Conservation (phyloP, 495 filamentous ascomycete genomes). For the Opeltia flavorubescens region DNA sequence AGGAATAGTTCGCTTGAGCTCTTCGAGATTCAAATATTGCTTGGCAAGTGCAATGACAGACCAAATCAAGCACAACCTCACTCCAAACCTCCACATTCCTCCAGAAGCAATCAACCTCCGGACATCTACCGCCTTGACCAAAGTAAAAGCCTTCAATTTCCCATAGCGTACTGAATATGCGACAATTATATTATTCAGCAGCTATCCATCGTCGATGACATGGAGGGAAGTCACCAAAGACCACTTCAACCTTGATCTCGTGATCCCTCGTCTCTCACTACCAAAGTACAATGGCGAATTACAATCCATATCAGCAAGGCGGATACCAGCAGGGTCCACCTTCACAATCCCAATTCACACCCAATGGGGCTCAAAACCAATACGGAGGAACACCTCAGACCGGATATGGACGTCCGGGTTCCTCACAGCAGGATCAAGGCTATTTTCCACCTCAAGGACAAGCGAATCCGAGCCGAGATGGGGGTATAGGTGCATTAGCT, state of each 20-base stretch:
- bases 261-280: neutral
- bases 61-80: neutral
- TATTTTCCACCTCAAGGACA: conserved; percentile 17
- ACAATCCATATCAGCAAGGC: conserved; percentile 16
- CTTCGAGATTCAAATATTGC: neutral
- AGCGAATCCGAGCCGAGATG: conserved; percentile 17
- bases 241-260: neutral
- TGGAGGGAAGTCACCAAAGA: neutral
- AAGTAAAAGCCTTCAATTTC: no score
- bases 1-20: neutral
- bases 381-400: conserved; percentile 12
- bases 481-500: conserved; percentile 45
- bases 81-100: neutral
- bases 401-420: conserved; percentile 17
- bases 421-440: conserved; percentile 17
- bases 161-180: no score
- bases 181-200: neutral
- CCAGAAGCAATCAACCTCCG: neutral
- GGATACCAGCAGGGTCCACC: conserved; percentile 11
- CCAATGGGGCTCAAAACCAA: conserved; percentile 11
- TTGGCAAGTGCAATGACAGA: neutral
- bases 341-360: conserved; percentile 1
- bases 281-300: conserved; percentile 14
- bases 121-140: no score
- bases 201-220: neutral